Evolutionary conservation across 148 eudicot genomes (phyloP), one percentile per base, ranked within the genome.

Genomic region (Vaccinium darrowii): DNA sequence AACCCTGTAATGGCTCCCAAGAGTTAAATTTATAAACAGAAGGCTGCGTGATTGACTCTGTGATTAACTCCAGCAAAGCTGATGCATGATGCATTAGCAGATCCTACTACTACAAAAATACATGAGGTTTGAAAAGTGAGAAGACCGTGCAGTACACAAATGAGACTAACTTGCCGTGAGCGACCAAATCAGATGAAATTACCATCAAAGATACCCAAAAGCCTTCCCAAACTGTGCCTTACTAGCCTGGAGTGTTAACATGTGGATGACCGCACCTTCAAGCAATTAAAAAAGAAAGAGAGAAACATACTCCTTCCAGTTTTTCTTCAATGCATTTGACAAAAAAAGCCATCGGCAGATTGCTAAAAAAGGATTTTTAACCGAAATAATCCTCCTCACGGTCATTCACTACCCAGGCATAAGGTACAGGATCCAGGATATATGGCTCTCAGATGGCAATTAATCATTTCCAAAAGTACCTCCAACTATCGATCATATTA

Each of bases 1-100:
- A 83, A 94, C 67, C 98, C 95, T 94, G 92, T 85, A 78, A 80
- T 36, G 63, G 80, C 76, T 73, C 16, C 47, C 39, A 69, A 21
- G 72, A 65, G 30, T 30, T 49, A n/a, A 21, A 12, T 39, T 43
- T 33, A 25, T 7, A 62, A 62, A 63, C 56, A 60, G 25, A 18
- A 57, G 72, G 69, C 10, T 33, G 25, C 27, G 43, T 39, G n/a
- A 7, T 19, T 54, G 49, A 57, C 39, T 79, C 23, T 6, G 14
- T 43, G 47, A 10, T 69, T 5, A 67, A 67, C 73, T 11, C 73
- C 10, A 69, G 43, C 74, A 69, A 30, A 30, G 30, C 43, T 69
- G 18, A 69, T 27, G 74, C 39, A 12, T 27, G 2, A 69, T 27
- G 33, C 74, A 69, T 69, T 69, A 27, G 74, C 39, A 69, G 36